These are phyloP conservation scores for Cryptococcus deneoformans DNA, from an alignment of 1,284 basidiomycete species.

Conservation along the genomic window DNA sequence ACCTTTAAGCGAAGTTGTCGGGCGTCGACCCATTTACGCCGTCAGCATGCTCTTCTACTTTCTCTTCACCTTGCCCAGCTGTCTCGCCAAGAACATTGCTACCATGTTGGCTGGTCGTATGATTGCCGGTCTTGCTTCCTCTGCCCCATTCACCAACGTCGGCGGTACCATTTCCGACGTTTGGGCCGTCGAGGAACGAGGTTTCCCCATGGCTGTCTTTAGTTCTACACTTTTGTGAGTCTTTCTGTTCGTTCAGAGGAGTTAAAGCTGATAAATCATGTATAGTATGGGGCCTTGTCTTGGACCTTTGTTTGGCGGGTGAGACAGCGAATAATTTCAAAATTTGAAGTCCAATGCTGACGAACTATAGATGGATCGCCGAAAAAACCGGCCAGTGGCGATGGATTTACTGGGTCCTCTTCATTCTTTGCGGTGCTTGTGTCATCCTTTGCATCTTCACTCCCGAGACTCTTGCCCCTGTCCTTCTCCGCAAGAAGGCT, in stretches of 20 bases:
- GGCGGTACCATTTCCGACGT: slow-evolving; percentile 53
- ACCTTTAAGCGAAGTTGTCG: slow-evolving; percentile 47
- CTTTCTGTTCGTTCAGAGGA: neutral
- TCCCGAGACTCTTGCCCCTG: slow-evolving; percentile 49
- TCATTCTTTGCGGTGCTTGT: slow-evolving; percentile 43
- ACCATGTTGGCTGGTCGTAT: slow-evolving; percentile 50
- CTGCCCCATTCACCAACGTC: slow-evolving; percentile 52
- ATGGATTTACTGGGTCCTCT: slow-evolving; percentile 52
- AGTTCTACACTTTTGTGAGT: slow-evolving; percentile 33
- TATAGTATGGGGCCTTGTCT: slow-evolving; percentile 50
- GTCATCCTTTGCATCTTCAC: slow-evolving; percentile 36
- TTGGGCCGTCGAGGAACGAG: slow-evolving; percentile 50
- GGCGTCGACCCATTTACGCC: slow-evolving; percentile 48
- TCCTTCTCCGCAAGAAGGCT: slow-evolving; percentile 46
- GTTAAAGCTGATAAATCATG: neutral
- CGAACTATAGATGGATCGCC: slow-evolving; percentile 35
- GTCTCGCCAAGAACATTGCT: slow-evolving; percentile 50
- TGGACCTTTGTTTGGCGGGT: slow-evolving; percentile 46
- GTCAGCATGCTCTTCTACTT: slow-evolving; percentile 50
- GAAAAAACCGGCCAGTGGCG: slow-evolving; percentile 43
- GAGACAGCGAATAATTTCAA: no score
- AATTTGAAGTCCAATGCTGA: no score
- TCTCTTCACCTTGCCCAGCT: slow-evolving; percentile 51
- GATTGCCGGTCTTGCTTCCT: slow-evolving; percentile 50
- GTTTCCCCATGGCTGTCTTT: slow-evolving; percentile 52